Conservation (phyloP, 1,139 yeast species). For the Candida frijolesensis region DNA sequence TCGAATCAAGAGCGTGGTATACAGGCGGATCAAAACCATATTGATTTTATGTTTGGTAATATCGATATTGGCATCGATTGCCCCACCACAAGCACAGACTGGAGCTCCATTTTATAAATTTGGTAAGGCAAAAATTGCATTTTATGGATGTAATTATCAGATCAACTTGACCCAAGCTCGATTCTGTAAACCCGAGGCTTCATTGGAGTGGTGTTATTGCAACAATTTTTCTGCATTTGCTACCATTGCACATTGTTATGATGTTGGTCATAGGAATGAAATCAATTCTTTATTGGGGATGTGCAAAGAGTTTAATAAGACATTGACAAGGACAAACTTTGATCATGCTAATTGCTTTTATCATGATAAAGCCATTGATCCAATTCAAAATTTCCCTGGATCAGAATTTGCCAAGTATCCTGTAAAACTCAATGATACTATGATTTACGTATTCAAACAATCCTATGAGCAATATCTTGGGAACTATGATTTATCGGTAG, state of each 20-base stretch:
- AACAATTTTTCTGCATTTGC: constrained; percentile 37
- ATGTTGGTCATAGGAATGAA: constrained; percentile 24
- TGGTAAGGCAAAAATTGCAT: constrained; percentile 33
- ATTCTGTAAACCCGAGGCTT: constrained; percentile 24
- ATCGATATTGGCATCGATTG: constrained; percentile 24
- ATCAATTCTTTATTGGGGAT: constrained; percentile 27
- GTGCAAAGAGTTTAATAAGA: constrained; percentile 31
- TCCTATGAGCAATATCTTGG: constrained; percentile 42
- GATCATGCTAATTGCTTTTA: constrained; percentile 38
- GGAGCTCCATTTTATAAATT: constrained; percentile 41
- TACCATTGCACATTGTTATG: constrained; percentile 42
- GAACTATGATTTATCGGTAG: constrained; percentile 39
- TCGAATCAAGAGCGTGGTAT: constrained; percentile 14
- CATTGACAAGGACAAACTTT: constrained; percentile 32
- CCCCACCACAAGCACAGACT: constrained; percentile 33
- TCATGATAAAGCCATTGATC: background rate
- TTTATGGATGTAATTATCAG: constrained; percentile 33
- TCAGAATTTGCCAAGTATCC: constrained; percentile 26
- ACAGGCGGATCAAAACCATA: constrained; percentile 16
- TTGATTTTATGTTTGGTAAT: constrained; percentile 22
- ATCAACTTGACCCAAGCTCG: constrained; percentile 21
- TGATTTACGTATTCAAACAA: constrained; percentile 17
- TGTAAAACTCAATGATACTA: constrained; percentile 25
- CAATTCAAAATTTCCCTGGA: constrained; percentile 21
- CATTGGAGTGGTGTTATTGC: constrained; percentile 29